Conservation (phyloP, 2,329 filamentous ascomycete species). For the Calonectria ilicicola region DNA sequence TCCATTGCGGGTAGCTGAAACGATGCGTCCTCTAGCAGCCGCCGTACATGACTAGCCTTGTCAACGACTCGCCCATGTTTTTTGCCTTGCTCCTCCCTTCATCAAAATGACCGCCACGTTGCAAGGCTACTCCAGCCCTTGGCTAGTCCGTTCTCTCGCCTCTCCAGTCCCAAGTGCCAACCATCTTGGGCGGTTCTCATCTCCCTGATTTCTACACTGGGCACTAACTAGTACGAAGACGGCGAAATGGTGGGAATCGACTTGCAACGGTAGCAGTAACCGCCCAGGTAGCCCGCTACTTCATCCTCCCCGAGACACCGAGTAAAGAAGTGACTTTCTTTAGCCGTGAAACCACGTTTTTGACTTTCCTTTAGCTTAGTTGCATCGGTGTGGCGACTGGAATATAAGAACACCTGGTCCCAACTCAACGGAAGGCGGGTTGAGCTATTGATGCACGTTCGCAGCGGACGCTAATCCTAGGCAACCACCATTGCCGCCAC, state of each 20-base stretch:
- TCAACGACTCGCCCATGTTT: neutral
- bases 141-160: neutral
- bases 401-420: neutral
- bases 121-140: neutral
- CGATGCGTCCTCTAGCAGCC: neutral
- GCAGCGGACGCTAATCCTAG: neutral
- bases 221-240: neutral
- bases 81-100: neutral
- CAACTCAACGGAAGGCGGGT: neutral
- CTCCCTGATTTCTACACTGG: neutral
- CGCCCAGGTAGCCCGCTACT: neutral
- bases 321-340: neutral
- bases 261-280: neutral
- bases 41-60: conserved; percentile 13
- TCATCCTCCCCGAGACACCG: neutral
- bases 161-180: neutral
- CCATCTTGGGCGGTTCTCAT: neutral
- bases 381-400: neutral
- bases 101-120: conserved; percentile 20
- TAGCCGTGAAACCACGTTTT: neutral
- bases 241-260: neutral
- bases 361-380: neutral
- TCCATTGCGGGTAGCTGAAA: conserved; percentile 8
- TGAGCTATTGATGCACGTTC: neutral
- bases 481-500: neutral